These are phyloP conservation scores for Aspergillus phoenicis DNA, from an alignment of 2,329 filamentous ascomycete species.

Conservation along the genomic window DNA sequence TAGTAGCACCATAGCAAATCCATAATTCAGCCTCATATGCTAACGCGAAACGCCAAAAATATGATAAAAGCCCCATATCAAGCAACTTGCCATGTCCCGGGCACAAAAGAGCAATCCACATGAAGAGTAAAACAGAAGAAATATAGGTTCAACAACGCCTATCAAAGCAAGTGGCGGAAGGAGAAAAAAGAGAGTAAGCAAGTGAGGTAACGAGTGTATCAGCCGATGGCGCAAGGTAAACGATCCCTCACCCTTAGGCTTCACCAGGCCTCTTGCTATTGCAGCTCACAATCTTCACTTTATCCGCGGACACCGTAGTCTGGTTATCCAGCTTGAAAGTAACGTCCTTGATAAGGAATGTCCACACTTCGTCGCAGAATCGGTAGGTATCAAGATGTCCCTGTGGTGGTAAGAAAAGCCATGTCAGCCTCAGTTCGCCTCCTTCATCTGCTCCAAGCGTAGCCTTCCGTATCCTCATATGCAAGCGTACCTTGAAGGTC, in stretches of 20 bases:
- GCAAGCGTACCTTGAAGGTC: conserved; percentile 79
- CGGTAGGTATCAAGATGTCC: conserved; percentile 97
- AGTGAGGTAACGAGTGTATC: no score
- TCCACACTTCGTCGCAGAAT: conserved; percentile 99
- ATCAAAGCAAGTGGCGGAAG: neutral
- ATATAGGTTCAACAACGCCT: conserved; percentile 17
- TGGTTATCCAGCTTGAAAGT: conserved; percentile 96
- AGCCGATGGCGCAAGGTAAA: neutral
- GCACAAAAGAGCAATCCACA: neutral
- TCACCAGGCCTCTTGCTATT: conserved; percentile 81
- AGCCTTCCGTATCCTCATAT: neutral
- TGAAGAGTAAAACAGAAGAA: conserved; percentile 4
- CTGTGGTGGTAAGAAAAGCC: conserved; percentile 50
- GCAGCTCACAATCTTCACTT: conserved; percentile 98
- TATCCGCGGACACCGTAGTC: conserved; percentile 76
- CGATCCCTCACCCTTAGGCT: conserved; percentile 24
- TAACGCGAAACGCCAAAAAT: conserved; percentile 16
- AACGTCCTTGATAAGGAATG: conserved; percentile 97
- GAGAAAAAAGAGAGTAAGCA: neutral
- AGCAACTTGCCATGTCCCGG: neutral
- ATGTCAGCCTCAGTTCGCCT: conserved; percentile 19
- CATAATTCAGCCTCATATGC: neutral
- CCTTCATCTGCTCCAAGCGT: neutral
- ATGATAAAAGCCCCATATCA: neutral
- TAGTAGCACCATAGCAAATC: neutral